These are phyloP conservation scores for Pterocarpus santalinus DNA, from an alignment of 306 rosid species.

Conservation along the genomic window DNA sequence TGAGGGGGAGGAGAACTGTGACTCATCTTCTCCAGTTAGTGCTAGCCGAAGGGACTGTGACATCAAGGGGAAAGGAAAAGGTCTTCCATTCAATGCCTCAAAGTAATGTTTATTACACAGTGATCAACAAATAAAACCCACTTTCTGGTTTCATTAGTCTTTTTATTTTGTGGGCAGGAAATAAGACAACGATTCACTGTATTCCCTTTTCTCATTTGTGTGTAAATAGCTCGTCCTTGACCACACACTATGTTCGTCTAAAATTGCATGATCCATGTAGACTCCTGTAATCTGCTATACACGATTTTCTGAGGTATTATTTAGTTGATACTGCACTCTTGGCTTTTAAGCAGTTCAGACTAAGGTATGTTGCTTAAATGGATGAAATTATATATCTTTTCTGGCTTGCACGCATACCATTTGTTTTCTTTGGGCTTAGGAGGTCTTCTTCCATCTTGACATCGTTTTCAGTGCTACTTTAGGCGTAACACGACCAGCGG, in stretches of 20 bases:
- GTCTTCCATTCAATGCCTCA: conserved; percentile 30
- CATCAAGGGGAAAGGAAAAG: conserved; percentile 30
- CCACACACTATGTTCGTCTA: not conserved
- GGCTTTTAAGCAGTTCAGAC: not conserved
- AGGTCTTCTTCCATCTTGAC: not conserved
- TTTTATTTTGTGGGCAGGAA: conserved; percentile 11
- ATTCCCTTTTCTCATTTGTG: conserved; percentile 32
- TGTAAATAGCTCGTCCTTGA: conserved; percentile 8
- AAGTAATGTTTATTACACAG: conserved; percentile 53
- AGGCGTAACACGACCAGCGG: not conserved
- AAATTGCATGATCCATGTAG: conserved; percentile 37
- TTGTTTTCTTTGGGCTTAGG: not conserved
- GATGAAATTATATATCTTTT: not conserved
- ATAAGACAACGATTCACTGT: conserved; percentile 20
- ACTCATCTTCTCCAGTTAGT: conserved; percentile 53
- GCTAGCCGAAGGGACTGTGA: conserved; percentile 58
- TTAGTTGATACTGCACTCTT: not conserved
- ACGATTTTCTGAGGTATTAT: not conserved
- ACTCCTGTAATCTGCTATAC: conserved; percentile 15
- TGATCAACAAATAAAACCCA: conserved; percentile 50
- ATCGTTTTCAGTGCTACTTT: not conserved
- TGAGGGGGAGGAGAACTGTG: conserved; percentile 33
- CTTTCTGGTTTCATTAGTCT: conserved; percentile 41
- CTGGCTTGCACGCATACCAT: not conserved
- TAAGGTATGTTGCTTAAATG: not conserved